Conservation (phyloP, 192 early-diverging fungal genomes). For the Coemansia sp. region DNA sequence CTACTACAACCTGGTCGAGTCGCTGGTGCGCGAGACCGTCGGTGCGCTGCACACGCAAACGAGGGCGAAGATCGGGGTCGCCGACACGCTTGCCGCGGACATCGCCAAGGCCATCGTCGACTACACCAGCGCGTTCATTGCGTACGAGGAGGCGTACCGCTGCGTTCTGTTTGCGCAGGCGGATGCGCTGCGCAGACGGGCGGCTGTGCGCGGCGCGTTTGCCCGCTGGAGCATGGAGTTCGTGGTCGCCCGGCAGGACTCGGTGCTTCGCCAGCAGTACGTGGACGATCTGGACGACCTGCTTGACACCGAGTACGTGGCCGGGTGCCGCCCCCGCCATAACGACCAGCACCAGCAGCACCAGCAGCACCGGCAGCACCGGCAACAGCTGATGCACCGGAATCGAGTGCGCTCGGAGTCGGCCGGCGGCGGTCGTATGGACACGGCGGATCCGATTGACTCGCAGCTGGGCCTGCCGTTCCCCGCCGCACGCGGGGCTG, state of each 20-base stretch:
- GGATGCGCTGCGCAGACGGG: constrained; percentile 25
- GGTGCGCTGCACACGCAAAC: constrained; percentile 6
- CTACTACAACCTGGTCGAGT: constrained; percentile 33
- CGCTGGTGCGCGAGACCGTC: constrained; percentile 21
- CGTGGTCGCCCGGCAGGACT: constrained; percentile 29
- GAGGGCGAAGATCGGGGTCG: constrained; percentile 7
- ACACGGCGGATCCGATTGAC: not conserved
- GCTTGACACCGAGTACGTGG: constrained; percentile 33
- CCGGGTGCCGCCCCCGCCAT: not conserved
- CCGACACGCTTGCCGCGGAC: constrained; percentile 24
- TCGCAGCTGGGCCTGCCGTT: not conserved
- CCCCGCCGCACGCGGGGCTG: not conserved
- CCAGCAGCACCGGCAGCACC: too few relatives aligned
- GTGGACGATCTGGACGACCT: constrained; percentile 34
- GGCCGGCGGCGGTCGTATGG: not conserved
- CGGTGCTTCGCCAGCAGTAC: constrained; percentile 37
- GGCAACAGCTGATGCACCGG: not conserved
- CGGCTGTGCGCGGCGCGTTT: constrained; percentile 25
- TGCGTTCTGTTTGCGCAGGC: constrained; percentile 34
- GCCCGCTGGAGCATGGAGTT: constrained; percentile 39
- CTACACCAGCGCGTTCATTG: constrained; percentile 44
- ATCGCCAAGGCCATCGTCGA: constrained; percentile 32
- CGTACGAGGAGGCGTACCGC: constrained; percentile 43
- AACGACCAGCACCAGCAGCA: too few relatives aligned
- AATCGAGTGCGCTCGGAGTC: constrained; percentile 1